Conservation (phyloP, 257 asterid genomes). For the Ilex asprella region DNA sequence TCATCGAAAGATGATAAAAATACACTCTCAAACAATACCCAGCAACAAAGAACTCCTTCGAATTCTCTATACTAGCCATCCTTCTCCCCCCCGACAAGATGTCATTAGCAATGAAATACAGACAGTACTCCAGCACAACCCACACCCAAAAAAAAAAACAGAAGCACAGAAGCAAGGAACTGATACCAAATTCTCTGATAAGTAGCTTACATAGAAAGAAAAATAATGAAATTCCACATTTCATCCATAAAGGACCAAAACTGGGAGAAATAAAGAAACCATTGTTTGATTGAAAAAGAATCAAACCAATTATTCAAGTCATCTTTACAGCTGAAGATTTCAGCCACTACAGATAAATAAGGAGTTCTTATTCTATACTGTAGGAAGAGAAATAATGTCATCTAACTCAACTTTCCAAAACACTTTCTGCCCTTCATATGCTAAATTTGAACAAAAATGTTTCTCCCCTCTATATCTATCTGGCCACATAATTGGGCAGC, state of each 20-base stretch:
- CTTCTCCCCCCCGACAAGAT: too few relatives aligned
- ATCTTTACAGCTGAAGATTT: background rate
- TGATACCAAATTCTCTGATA: too few relatives aligned
- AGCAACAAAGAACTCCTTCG: too few relatives aligned
- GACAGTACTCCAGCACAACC: background rate
- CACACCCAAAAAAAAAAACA: background rate
- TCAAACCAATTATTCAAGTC: background rate
- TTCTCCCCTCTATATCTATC: background rate
- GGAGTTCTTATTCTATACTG: background rate
- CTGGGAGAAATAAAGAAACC: background rate
- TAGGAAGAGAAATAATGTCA: background rate
- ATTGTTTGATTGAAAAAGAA: background rate
- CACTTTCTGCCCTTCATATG: background rate
- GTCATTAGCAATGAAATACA: background rate
- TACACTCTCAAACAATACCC: too few relatives aligned
- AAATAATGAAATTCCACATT: background rate
- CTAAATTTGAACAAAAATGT: background rate
- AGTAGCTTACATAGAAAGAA: background rate
- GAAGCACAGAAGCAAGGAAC: background rate
- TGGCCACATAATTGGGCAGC: background rate
- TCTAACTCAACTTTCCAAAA: background rate
- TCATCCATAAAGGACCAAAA: too few relatives aligned
- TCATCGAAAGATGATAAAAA: too few relatives aligned
- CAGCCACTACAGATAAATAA: background rate
- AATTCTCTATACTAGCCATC: too few relatives aligned